Evolutionary conservation across 148 eudicot species (phyloP).

Genomic region (Rhododendron henanense): DNA sequence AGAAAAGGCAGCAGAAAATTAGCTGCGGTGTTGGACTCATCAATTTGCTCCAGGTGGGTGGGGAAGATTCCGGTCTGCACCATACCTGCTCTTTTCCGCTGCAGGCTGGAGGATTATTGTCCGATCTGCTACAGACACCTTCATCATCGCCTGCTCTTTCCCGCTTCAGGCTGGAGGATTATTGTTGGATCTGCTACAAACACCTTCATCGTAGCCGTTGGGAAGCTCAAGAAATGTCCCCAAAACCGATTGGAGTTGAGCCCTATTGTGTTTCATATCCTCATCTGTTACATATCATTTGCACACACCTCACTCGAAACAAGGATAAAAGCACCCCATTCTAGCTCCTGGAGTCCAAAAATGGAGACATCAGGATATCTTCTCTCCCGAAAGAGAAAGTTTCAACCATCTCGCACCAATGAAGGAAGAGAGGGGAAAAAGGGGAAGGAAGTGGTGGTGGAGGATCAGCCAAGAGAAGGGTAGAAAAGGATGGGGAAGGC

Average conservation of each 20-base stretch:
- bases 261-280: too few relatives aligned
- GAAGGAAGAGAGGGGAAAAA: too few relatives aligned
- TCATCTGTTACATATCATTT: too few relatives aligned
- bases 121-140: too few relatives aligned
- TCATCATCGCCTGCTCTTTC: not conserved
- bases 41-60: too few relatives aligned
- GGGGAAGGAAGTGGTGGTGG: too few relatives aligned
- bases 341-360: not conserved
- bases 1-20: not conserved
- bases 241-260: too few relatives aligned
- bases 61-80: not conserved
- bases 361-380: not conserved
- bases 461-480: not conserved
- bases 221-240: not conserved
- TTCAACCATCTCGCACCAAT: not conserved
- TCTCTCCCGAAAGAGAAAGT: not conserved
- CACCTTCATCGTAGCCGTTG: too few relatives aligned
- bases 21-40: not conserved
- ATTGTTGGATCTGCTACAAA: not conserved
- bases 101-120: not conserved
- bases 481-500: not conserved
- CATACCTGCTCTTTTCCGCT: not conserved
- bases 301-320: too few relatives aligned
- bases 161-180: not conserved
- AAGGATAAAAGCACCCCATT: too few relatives aligned